Percentiles rank a stretch among this genome's conserved stretches.
These are phyloP conservation scores for Canna indica DNA, from an alignment of 176 grass and related monocot genomes.

Conservation along the genomic window DNA sequence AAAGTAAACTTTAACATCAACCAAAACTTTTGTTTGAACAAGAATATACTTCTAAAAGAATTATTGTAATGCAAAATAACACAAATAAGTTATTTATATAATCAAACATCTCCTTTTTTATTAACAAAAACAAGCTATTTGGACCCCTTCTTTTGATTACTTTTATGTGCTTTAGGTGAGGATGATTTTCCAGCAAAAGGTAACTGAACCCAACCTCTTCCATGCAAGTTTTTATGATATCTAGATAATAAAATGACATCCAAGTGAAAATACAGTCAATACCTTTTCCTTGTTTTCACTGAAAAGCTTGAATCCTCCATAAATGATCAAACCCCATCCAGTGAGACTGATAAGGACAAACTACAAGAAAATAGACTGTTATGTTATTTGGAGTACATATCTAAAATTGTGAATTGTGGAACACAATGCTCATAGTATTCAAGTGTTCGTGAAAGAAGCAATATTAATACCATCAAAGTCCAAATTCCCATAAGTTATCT, in stretches of 20 bases:
- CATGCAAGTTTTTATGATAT: neutral
- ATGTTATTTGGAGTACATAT: neutral
- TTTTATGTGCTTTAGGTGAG: too few relatives aligned
- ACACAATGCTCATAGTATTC: neutral
- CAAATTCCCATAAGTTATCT: too few relatives aligned
- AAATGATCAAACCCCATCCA: conserved; percentile 44
- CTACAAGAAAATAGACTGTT: conserved; percentile 19
- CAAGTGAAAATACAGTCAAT: conserved; percentile 4
- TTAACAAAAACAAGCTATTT: too few relatives aligned
- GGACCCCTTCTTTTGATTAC: too few relatives aligned
- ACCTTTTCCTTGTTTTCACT: conserved; percentile 50
- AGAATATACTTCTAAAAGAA: too few relatives aligned
- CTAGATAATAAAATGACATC: neutral
- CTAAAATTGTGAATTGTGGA: neutral
- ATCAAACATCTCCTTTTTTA: too few relatives aligned
- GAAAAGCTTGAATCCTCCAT: conserved; percentile 33
- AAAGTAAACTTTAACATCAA: too few relatives aligned
- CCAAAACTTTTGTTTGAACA: too few relatives aligned
- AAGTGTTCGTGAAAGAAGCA: too few relatives aligned
- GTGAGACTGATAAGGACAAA: conserved; percentile 57
- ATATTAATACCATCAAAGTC: too few relatives aligned
- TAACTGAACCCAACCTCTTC: neutral
- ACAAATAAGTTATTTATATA: too few relatives aligned
- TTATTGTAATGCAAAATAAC: too few relatives aligned
- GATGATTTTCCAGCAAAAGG: neutral